Evolutionary conservation across 2,329 filamentous ascomycete species (phyloP).

Genomic region (Elsinoe perseae): DNA sequence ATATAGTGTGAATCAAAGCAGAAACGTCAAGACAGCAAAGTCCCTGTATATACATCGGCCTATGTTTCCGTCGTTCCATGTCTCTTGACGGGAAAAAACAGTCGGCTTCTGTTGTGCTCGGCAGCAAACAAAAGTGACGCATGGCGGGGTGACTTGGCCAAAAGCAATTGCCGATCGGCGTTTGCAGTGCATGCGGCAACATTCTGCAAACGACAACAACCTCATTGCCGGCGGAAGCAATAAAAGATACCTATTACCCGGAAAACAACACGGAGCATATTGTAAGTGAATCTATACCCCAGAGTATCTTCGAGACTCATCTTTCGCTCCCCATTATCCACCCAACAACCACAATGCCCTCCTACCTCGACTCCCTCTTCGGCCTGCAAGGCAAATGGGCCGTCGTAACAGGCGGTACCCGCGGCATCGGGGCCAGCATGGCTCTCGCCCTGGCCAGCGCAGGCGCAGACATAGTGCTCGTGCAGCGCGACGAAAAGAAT

Average conservation of each 20-base stretch:
- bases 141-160: neutral
- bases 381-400: conserved; percentile 44
- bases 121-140: neutral
- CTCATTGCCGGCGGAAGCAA: conserved; percentile 14
- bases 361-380: conserved; percentile 38
- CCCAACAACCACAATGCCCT: conserved; percentile 25
- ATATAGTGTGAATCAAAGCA: too few relatives aligned
- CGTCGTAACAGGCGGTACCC: conserved; percentile 43
- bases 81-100: neutral
- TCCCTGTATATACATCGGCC: neutral
- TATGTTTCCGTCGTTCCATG: neutral
- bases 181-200: conserved; percentile 2
- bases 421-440: conserved; percentile 46
- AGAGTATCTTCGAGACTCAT: neutral
- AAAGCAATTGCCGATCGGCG: conserved; percentile 12
- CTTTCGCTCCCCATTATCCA: neutral
- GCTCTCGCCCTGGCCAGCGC: conserved; percentile 44
- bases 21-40: neutral
- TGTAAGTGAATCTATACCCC: neutral
- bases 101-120: conserved; percentile 1
- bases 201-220: conserved; percentile 14
- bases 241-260: neutral
- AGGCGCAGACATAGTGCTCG: conserved; percentile 44
- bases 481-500: conserved; percentile 50
- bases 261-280: neutral